Evolutionary conservation across 2,329 filamentous ascomycete species (phyloP).

Genomic region (Alternaria alternata): DNA sequence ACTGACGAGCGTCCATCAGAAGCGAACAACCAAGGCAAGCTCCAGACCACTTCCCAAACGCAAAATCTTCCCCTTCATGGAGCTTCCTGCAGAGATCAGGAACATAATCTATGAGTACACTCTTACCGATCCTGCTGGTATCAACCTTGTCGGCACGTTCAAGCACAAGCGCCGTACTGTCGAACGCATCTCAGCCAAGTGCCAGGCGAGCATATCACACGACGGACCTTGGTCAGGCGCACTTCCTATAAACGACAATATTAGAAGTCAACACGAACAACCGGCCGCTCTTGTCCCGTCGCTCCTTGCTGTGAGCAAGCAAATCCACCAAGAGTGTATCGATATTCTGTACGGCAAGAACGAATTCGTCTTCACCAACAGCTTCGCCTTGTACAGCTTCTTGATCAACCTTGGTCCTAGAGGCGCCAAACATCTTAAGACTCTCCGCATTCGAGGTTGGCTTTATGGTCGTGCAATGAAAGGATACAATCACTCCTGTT

Average conservation of each 20-base stretch:
- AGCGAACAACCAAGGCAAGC: conserved; percentile 24
- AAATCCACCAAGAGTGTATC: conserved; percentile 38
- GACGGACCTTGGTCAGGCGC: neutral
- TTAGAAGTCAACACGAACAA: conserved; percentile 17
- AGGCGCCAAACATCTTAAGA: conserved; percentile 32
- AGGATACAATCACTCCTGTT: conserved; percentile 44
- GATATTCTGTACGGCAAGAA: conserved; percentile 41
- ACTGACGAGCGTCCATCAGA: conserved; percentile 23
- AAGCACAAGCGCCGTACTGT: conserved; percentile 42
- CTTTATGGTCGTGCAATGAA: conserved; percentile 33
- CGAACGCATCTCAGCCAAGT: conserved; percentile 24
- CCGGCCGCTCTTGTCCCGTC: conserved; percentile 27
- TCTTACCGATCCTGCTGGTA: conserved; percentile 36
- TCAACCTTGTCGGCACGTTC: conserved; percentile 35
- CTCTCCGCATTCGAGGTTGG: conserved; percentile 38
- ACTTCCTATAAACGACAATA: conserved; percentile 11
- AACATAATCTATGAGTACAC: conserved; percentile 45
- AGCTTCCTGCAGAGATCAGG: conserved; percentile 46
- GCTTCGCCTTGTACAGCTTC: conserved; percentile 43
- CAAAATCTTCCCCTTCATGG: conserved; percentile 46
- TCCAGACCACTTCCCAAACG: conserved; percentile 37
- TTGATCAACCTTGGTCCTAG: conserved; percentile 41
- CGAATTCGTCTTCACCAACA: conserved; percentile 38
- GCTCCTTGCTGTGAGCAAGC: conserved; percentile 41
- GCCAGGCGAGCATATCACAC: neutral